Evolutionary conservation across 2,329 filamentous ascomycete species (phyloP).

Genomic region (Juglanconis juglandina): DNA sequence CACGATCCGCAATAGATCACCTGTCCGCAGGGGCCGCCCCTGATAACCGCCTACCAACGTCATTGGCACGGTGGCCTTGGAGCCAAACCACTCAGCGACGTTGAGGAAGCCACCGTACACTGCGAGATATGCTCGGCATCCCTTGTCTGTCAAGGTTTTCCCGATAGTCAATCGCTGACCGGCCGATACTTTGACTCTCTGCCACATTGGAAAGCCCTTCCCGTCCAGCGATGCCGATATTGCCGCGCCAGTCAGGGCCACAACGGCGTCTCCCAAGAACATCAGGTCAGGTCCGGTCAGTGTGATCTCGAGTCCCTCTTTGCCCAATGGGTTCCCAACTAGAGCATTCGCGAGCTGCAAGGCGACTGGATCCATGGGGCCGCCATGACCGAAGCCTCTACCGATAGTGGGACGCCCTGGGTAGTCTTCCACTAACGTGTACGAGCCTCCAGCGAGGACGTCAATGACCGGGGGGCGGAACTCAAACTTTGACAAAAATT

Average conservation of each 20-base stretch:
- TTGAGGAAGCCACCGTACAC: slow-evolving; percentile 34
- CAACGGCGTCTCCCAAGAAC: slow-evolving; percentile 51
- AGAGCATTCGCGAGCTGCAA: slow-evolving; percentile 57
- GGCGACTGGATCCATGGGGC: slow-evolving; percentile 60
- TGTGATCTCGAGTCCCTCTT: slow-evolving; percentile 58
- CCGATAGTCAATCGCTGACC: slow-evolving; percentile 53
- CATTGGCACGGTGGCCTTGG: slow-evolving; percentile 53
- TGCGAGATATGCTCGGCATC: slow-evolving; percentile 57
- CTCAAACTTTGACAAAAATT: slow-evolving; percentile 49
- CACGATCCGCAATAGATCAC: slow-evolving; percentile 47
- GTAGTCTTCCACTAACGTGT: slow-evolving; percentile 57
- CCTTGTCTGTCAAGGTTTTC: slow-evolving; percentile 42
- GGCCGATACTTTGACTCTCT: slow-evolving; percentile 40
- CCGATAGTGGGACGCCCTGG: slow-evolving; percentile 55
- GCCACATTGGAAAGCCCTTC: slow-evolving; percentile 50
- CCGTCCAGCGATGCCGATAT: slow-evolving; percentile 51
- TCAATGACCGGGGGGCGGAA: slow-evolving; percentile 51
- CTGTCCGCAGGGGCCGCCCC: slow-evolving; percentile 49
- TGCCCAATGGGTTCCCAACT: slow-evolving; percentile 50
- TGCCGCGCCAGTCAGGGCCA: slow-evolving; percentile 55
- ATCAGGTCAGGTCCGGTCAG: slow-evolving; percentile 55
- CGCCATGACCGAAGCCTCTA: slow-evolving; percentile 55
- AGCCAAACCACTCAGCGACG: slow-evolving; percentile 55
- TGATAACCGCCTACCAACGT: slow-evolving; percentile 57
- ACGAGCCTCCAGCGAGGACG: slow-evolving; percentile 52